Percentiles rank a stretch among this genome's conserved stretches.
These are phyloP conservation scores for Avicennia marina DNA, from an alignment of 257 asterid species.

Conservation along the genomic window DNA sequence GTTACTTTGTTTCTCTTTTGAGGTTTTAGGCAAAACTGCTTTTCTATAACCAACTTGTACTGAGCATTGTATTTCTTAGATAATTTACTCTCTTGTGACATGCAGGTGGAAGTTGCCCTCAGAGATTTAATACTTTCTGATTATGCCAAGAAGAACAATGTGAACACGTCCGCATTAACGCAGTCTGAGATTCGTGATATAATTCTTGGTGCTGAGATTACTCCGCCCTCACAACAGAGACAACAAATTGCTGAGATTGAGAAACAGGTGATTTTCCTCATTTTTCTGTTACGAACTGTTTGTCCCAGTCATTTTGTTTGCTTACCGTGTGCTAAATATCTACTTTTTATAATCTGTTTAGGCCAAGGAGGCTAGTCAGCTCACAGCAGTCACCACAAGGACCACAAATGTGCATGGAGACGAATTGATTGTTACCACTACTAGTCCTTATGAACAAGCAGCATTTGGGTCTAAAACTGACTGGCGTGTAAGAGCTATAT, in stretches of 20 bases:
- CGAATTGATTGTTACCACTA: slow-evolving; percentile 84
- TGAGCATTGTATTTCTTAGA: not conserved
- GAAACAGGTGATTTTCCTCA: slow-evolving; percentile 56
- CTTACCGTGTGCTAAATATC: too few relatives aligned
- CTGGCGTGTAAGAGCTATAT: slow-evolving; percentile 99
- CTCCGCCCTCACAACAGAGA: slow-evolving; percentile 98
- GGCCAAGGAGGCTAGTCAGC: slow-evolving; percentile 96
- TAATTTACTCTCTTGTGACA: not conserved
- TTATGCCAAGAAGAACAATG: slow-evolving; percentile 98
- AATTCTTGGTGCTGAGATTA: slow-evolving; percentile 97
- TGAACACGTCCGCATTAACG: slow-evolving; percentile 90
- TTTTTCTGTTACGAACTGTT: not conserved
- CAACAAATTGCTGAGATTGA: slow-evolving; percentile 97
- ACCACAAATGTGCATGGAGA: slow-evolving; percentile 97
- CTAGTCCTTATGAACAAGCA: slow-evolving; percentile 94
- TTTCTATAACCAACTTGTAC: too few relatives aligned
- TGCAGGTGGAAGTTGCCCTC: slow-evolving; percentile 96
- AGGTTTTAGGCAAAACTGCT: too few relatives aligned
- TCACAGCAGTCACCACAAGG: slow-evolving; percentile 93
- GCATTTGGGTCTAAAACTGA: slow-evolving; percentile 88
- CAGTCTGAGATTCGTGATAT: slow-evolving; percentile 98
- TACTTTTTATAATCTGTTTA: slow-evolving; percentile 23
- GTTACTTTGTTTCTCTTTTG: not conserved
- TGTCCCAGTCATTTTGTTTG: not conserved
- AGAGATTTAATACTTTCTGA: slow-evolving; percentile 94